A percentile compares a stretch with the other conserved stretches of the same genome.
Conservation (phyloP, 208 protist genomes). For the Phytomonas francai region DNA sequence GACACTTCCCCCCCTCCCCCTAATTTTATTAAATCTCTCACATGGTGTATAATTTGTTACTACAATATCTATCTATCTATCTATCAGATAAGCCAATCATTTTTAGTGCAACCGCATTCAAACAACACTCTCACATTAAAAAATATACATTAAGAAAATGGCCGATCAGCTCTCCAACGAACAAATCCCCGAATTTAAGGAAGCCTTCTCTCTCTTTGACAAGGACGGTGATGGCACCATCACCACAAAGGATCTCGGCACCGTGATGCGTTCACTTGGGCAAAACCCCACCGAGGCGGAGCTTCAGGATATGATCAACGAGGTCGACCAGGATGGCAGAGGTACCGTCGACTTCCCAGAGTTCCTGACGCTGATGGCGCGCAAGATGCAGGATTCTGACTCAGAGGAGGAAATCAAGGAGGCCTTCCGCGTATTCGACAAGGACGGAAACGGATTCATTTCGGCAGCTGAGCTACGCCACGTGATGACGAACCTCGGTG, state of each 20-base stretch:
- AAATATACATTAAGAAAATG: constrained; percentile 21
- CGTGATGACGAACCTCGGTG: constrained; percentile 93
- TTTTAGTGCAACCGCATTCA: neutral
- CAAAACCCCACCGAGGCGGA: constrained; percentile 94
- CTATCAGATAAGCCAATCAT: neutral
- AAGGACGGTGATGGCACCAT: constrained; percentile 96
- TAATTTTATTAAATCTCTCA: constrained; percentile 2
- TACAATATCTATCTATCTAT: neutral
- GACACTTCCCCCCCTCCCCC: neutral
- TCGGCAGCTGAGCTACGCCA: constrained; percentile 91
- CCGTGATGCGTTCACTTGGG: constrained; percentile 99
- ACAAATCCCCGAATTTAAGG: constrained; percentile 99
- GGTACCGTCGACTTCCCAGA: constrained; percentile 97
- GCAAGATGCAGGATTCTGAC: constrained; percentile 89
- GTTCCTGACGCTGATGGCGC: constrained; percentile 78
- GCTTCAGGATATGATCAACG: constrained; percentile 97
- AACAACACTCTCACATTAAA: neutral
- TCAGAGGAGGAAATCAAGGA: constrained; percentile 94
- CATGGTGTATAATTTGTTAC: neutral
- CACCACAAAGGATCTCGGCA: constrained; percentile 98
- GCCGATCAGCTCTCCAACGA: constrained; percentile 94
- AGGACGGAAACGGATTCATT: constrained; percentile 92
- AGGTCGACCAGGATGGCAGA: constrained; percentile 93
- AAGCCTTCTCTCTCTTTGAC: constrained; percentile 99
- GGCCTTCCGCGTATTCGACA: constrained; percentile 95